A percentile compares a stretch with the other conserved stretches of the same genome.
Evolutionary conservation across 371 early-diverging fungal genomes (phyloP).

Genomic region (Saksenaea vasiformis): DNA sequence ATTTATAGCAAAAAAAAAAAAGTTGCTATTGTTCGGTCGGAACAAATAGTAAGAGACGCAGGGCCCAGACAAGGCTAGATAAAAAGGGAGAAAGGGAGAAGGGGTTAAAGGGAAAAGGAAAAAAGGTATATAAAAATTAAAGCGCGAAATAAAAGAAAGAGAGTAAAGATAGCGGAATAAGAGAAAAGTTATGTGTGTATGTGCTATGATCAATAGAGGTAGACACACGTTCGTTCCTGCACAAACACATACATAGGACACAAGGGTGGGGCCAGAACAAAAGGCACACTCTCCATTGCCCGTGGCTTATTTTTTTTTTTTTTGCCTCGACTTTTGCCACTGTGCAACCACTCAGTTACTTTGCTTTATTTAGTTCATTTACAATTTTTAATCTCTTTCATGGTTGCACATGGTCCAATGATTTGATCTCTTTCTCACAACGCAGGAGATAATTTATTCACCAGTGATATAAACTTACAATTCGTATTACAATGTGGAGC

Average conservation of each 20-base stretch:
- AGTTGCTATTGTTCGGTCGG: neutral
- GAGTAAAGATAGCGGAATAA: too few relatives aligned
- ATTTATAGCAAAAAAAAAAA: neutral
- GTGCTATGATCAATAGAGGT: too few relatives aligned
- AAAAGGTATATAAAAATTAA: neutral
- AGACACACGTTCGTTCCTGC: too few relatives aligned
- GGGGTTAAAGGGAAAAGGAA: neutral
- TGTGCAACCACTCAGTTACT: neutral
- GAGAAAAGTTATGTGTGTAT: too few relatives aligned
- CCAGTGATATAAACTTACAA: neutral
- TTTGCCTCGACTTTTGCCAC: neutral
- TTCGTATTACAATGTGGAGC: neutral
- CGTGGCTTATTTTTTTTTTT: neutral
- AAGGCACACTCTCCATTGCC: neutral
- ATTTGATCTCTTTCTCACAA: neutral
- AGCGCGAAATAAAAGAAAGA: too few relatives aligned
- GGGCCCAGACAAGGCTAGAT: neutral
- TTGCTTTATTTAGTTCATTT: constrained; percentile 2
- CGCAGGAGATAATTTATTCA: neutral
- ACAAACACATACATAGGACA: neutral
- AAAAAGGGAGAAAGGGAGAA: neutral
- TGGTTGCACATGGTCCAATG: constrained; percentile 4
- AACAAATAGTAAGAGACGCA: neutral
- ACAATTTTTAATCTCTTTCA: neutral
- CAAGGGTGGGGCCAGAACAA: neutral